phyloP scores from a whole-genome alignment of 2,329 filamentous ascomycete genomes.

The Amesomyces nigricolor region DNA sequence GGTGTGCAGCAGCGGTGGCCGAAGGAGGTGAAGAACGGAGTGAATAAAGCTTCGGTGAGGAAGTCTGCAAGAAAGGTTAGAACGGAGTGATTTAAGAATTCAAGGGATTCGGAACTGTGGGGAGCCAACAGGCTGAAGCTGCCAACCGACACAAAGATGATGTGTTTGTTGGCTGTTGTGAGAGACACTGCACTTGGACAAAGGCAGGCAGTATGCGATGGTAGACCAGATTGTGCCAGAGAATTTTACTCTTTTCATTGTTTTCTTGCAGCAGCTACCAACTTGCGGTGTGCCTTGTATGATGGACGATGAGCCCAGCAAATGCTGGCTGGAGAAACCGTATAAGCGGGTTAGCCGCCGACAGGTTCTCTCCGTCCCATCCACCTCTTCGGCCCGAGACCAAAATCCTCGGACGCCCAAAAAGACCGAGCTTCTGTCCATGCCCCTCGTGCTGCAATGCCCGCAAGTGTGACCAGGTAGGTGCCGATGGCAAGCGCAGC shows the following conservation, averaged over 20 bases:
- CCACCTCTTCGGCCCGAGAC: not conserved
- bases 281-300: conserved; percentile 22
- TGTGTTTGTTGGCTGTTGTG: not conserved
- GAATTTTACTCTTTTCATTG: conserved; percentile 35
- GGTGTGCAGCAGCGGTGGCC: not conserved
- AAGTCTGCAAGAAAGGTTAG: not conserved
- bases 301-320: conserved; percentile 4
- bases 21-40: not conserved
- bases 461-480: not conserved
- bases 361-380: not conserved
- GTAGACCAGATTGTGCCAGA: conserved; percentile 16
- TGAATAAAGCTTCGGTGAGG: too few species aligned
- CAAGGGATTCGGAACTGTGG: not conserved
- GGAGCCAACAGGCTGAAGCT: not conserved
- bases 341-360: too few species aligned
- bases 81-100: not conserved
- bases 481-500: not conserved
- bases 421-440: not conserved
- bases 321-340: not conserved
- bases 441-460: not conserved
- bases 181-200: not conserved
- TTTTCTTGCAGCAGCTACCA: conserved; percentile 36
- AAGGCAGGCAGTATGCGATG: not conserved
- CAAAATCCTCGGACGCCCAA: not conserved
- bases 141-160: too few species aligned